These are phyloP conservation scores for Quercus tomentella DNA, from an alignment of 331 rosid genomes.

Conservation along the genomic window DNA sequence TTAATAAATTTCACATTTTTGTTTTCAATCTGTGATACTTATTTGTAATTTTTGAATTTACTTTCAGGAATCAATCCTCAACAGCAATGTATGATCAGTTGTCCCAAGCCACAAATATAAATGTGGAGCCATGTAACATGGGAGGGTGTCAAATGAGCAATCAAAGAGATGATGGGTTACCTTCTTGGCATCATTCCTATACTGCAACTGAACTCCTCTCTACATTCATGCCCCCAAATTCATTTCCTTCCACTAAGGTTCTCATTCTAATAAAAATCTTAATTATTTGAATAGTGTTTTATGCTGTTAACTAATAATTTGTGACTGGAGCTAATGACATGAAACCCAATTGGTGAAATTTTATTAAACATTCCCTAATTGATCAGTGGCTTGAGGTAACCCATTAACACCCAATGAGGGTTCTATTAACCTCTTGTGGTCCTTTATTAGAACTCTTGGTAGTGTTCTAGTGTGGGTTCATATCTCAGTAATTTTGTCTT, in stretches of 20 bases:
- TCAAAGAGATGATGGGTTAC: constrained; percentile 29
- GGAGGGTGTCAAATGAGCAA: constrained; percentile 19
- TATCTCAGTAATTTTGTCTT: no score
- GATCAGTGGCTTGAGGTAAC: no score
- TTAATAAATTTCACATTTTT: not conserved
- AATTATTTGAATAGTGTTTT: no score
- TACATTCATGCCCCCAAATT: constrained; percentile 8
- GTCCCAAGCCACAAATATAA: constrained; percentile 50
- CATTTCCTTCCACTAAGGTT: constrained; percentile 41
- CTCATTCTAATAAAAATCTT: not conserved
- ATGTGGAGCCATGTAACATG: constrained; percentile 35
- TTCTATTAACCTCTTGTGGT: no score
- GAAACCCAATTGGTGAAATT: no score
- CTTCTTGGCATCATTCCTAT: constrained; percentile 61
- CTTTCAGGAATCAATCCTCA: constrained; percentile 45
- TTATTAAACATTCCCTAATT: no score
- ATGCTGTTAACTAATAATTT: no score
- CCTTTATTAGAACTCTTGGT: no score
- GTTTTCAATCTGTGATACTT: not conserved
- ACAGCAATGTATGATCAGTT: constrained; percentile 39
- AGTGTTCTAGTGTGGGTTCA: no score
- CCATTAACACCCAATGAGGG: no score
- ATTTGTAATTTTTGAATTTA: not conserved
- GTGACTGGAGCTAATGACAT: no score
- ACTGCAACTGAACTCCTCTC: constrained; percentile 19